Base-by-base conservation (phyloP, 176 grass and related monocot genomes). In the Avena atlantica region DNA sequence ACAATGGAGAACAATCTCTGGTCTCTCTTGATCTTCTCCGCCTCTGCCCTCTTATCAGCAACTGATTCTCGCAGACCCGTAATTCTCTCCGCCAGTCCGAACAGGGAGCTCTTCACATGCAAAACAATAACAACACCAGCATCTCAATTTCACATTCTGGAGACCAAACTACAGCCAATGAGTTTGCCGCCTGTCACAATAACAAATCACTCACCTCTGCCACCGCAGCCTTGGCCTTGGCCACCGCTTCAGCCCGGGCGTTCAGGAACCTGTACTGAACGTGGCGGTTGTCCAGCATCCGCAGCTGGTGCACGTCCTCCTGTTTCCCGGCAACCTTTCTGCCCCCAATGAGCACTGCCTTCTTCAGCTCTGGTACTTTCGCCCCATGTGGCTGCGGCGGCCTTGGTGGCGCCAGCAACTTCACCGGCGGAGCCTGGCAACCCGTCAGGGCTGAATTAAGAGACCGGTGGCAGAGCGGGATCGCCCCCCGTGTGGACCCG, bases 241-340 rank as follows among this genome's bases (percentile, higher is more conserved):
- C 75, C 21, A 83, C 81, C 2, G 20, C 85, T 56, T 81, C 74
- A 37, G 92, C 79, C 36, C 89, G 78, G 21, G 90, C 87, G 80
- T 98, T 98, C 48, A 92, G 16, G 70, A 96, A 91, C 60, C 89
- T 91, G 83, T 90, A 92, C 70, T 93, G 97, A 52, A 94, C 17
- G 76, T 89, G 74, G 23, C 78, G 27, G 79, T 93, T 98, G n/a
- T 94, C 85, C 60, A 96, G 82, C 80, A 98, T 31, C 68, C 92
- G 86, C 48, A 98, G 76, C 86, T 78, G 70, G 77, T 98, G 89
- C 80, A 91, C 86, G n/a, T 96, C 92, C 83, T 93, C 94, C 53
- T 96, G 90, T 50, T 81, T 79, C 19, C 74, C 84, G 56, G 65
- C 85, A 13, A 84, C 76, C 65, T 93, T 98, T 48, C 86, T 94